Evolutionary conservation across 2,329 filamentous ascomycete species (phyloP).

Genomic region (Endothia cerciana): DNA sequence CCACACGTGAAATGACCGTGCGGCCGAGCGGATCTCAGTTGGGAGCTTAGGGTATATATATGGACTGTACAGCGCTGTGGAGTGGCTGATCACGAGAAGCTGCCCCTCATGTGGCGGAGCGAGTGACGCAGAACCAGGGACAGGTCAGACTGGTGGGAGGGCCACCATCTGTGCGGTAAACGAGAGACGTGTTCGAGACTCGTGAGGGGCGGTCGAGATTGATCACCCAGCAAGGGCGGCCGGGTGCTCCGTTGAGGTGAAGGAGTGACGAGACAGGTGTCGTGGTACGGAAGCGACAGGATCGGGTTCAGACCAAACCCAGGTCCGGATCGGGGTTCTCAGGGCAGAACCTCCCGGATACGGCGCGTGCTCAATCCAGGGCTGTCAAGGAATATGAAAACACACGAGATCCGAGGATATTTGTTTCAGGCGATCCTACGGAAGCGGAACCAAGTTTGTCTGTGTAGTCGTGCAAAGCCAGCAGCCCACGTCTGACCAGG

Average conservation of each 20-base stretch:
- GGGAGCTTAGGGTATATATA: neutral
- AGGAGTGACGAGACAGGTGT: constrained; percentile 24
- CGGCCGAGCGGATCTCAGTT: neutral
- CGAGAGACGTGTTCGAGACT: constrained; percentile 17
- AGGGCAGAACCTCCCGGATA: neutral
- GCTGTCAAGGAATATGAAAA: constrained; percentile 13
- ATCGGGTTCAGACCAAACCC: constrained; percentile 15
- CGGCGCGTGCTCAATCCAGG: neutral
- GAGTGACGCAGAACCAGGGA: constrained; percentile 23
- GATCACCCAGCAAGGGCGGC: constrained; percentile 9
- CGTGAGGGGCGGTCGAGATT: neutral
- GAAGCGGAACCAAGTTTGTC: constrained; percentile 12
- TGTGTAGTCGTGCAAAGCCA: constrained; percentile 18
- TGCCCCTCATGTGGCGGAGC: constrained; percentile 13
- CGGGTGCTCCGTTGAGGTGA: neutral
- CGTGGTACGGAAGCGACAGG: constrained; percentile 24
- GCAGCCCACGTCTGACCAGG: constrained; percentile 21
- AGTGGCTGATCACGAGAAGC: constrained; percentile 19
- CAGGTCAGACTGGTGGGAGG: constrained; percentile 7
- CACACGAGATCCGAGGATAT: neutral
- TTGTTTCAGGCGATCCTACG: constrained; percentile 9
- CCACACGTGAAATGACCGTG: neutral
- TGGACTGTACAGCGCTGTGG: constrained; percentile 5
- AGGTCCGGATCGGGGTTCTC: constrained; percentile 10
- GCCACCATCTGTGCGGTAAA: constrained; percentile 9